Conservation (phyloP, 768 basidiomycete genomes). For the Xanthoconium stramineum region DNA sequence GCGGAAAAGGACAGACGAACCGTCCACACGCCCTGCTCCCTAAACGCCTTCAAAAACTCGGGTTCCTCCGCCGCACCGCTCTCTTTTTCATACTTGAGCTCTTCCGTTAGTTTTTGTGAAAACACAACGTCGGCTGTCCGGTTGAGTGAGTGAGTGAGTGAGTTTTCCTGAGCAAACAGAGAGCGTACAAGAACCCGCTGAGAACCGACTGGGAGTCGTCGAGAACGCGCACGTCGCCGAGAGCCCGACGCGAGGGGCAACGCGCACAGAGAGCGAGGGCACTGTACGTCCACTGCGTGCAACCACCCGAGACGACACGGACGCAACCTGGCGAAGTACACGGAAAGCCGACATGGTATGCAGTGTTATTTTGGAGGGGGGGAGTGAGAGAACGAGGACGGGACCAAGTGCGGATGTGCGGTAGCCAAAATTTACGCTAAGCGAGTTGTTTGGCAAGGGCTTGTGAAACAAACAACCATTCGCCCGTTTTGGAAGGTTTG, state of each 20-base stretch:
- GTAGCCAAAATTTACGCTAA: conserved; percentile 21
- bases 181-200: conserved; percentile 43
- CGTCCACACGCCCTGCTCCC: conserved; percentile 72
- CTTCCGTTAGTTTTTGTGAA: conserved; percentile 70
- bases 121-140: conserved; percentile 68
- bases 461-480: conserved; percentile 29
- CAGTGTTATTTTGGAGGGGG: neutral
- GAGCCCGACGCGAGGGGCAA: conserved; percentile 14
- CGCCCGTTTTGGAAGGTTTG: conserved; percentile 14
- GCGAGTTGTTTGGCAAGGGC: conserved; percentile 33
- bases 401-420: neutral
- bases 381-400: neutral
- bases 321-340: conserved; percentile 54
- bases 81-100: conserved; percentile 85
- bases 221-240: conserved; percentile 41
- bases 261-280: conserved; percentile 10
- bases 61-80: conserved; percentile 46
- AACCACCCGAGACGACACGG: conserved; percentile 40
- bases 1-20: conserved; percentile 33
- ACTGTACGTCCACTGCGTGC: conserved; percentile 22
- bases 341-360: conserved; percentile 61
- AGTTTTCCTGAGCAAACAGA: neutral
- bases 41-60: conserved; percentile 77
- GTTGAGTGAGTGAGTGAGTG: neutral
- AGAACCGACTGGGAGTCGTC: conserved; percentile 35